Evolutionary conservation across 305 asterid species (phyloP).

Genomic region (Fraxinus angustifolia): DNA sequence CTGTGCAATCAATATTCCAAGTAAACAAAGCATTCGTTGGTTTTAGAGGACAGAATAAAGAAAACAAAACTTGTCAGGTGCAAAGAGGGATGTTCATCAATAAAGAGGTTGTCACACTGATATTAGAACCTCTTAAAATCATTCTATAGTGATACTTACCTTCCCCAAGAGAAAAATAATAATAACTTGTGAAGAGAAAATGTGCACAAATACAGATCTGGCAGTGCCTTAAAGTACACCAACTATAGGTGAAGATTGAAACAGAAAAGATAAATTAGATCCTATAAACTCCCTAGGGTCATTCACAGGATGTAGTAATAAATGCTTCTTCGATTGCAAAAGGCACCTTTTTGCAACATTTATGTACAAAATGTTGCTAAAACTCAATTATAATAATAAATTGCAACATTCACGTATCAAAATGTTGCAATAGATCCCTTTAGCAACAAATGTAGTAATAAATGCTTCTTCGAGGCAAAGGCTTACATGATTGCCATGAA

Average conservation of each 20-base stretch:
- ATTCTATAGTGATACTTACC: not conserved
- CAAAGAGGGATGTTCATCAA: not conserved
- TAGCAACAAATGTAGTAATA: not conserved
- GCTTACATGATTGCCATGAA: constrained; percentile 45
- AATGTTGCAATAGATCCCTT: too few species aligned
- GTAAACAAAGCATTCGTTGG: not conserved
- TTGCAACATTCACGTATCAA: too few species aligned
- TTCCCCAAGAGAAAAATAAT: not conserved
- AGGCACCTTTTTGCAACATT: too few species aligned
- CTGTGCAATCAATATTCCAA: not conserved
- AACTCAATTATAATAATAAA: too few species aligned
- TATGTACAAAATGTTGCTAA: too few species aligned
- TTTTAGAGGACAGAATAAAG: not conserved
- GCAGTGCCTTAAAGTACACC: not conserved
- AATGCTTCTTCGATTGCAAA: not conserved
- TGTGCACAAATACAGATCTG: not conserved
- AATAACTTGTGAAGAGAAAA: constrained; percentile 3
- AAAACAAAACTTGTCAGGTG: not conserved
- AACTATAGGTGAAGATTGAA: not conserved
- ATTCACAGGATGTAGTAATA: not conserved
- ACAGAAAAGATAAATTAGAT: not conserved
- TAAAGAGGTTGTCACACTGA: not conserved
- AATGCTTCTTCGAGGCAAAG: not conserved
- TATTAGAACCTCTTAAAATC: not conserved
- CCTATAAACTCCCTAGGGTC: not conserved